Base-by-base conservation (phyloP, 345 rosid species). In the Syzygium aqueum region DNA sequence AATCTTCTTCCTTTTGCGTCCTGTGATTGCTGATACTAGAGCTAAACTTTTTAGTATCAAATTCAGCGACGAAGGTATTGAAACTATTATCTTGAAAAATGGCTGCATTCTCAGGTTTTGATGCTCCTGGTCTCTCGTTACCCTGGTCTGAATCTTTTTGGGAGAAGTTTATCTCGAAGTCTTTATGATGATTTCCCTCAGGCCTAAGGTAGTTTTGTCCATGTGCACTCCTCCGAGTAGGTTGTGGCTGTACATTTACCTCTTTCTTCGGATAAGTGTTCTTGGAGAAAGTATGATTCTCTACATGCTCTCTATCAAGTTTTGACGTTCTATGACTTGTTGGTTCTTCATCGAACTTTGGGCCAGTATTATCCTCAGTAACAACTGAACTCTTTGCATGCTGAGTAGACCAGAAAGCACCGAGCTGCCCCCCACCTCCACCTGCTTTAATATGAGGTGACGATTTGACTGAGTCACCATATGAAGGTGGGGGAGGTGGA, bases 401-500 rank as follows among this genome's bases (percentile, higher is more conserved):
- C 88, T 92, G 96, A 77, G 95, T 94, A 46, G 98, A 92, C 99
- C 99, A 97, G 91, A 97, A 97, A 89, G 97, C 98, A 88, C 99
- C 99, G 33, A 95, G 94, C 53, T 91, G 93, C 57, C 93, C 96
- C n/a, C 90, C 94, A 91, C 91, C 88, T 89, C 89, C 95, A 86
- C 91, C 92, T 49, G 86, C 89, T 53, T 88, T 93, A 86, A 91
- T 88, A 82, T 91, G 54, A 51, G 85, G 87, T 73, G 92, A 86
- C 53, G 61, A 84, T 87, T 87, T 91, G 46, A 78, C 51, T 84
- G 93, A 51, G 85, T 89, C 92, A 82, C 86, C 90, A 49, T 90
- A 87, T 87, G 92, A 89, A 85, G 97, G 98, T 8, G 94, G 95
- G 11, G 97, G 92, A 12, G 99, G 97, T 6, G 99, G 94, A 91